Evolutionary conservation across 345 rosid species (phyloP).

Genomic region (Brassica juncea): DNA sequence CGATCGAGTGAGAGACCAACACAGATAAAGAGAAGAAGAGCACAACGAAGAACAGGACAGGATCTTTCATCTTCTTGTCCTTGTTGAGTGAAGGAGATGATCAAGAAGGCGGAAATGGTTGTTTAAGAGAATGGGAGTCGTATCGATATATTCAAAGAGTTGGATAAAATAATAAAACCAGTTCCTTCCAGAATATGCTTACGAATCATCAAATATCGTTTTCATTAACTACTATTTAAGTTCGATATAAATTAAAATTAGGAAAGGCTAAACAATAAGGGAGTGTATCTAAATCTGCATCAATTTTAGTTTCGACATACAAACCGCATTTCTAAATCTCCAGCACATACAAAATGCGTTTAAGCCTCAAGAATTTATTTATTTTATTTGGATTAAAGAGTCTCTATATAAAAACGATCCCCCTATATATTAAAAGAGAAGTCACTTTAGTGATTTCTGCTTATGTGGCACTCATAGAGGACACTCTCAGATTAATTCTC

Average conservation of each 20-base stretch:
- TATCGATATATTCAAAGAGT: slow-evolving; percentile 19
- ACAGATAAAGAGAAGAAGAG: slow-evolving; percentile 40
- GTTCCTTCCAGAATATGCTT: slow-evolving; percentile 27
- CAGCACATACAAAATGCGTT: not conserved
- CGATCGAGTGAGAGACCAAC: slow-evolving; percentile 40
- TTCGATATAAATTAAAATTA: not conserved
- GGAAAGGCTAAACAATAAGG: not conserved
- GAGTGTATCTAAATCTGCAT: not conserved
- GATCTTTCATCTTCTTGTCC: slow-evolving; percentile 23
- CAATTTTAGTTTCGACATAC: not conserved
- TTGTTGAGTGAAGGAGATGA: not conserved
- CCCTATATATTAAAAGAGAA: too few relatives aligned
- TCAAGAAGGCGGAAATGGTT: slow-evolving; percentile 12
- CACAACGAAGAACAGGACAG: slow-evolving; percentile 16
- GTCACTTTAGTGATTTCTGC: too few relatives aligned
- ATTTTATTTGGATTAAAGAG: too few relatives aligned
- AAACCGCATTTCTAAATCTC: not conserved
- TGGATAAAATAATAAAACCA: not conserved
- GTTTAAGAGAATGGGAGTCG: slow-evolving; percentile 23
- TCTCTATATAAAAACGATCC: too few relatives aligned
- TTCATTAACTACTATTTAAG: slow-evolving; percentile 4
- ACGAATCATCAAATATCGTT: not conserved
- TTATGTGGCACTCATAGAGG: too few relatives aligned
- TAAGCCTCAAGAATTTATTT: not conserved
- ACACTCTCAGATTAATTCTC: too few relatives aligned